Conservation (phyloP, 352 stramenopile species). For the Phytopythium chamaehyphon region DNA sequence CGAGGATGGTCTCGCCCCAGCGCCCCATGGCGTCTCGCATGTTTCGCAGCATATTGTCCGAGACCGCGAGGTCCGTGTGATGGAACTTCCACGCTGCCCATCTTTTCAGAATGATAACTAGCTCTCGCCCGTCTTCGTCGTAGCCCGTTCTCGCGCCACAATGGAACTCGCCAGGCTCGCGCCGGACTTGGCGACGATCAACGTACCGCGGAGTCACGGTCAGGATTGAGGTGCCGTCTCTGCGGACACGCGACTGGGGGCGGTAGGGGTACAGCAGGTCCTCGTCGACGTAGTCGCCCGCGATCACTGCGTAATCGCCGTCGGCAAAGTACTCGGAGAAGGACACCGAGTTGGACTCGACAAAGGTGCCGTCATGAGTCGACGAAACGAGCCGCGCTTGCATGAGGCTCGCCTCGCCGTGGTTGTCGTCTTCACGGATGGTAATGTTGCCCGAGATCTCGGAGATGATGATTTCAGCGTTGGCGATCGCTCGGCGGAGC, state of each 20-base stretch:
- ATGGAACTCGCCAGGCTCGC: background rate
- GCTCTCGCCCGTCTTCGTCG: conserved; percentile 5
- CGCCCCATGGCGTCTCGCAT: conserved; percentile 16
- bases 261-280: conserved; percentile 51
- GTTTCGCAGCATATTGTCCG: conserved; percentile 10
- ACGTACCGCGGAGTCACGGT: conserved; percentile 23
- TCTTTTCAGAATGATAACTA: conserved; percentile 18
- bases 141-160: background rate
- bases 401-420: conserved; percentile 34
- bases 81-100: conserved; percentile 20
- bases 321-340: conserved; percentile 18
- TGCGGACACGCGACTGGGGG: conserved; percentile 34
- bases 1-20: conserved; percentile 17
- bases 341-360: conserved; percentile 33
- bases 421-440: conserved; percentile 50
- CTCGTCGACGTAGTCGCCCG: conserved; percentile 44
- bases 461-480: conserved; percentile 59
- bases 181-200: conserved; percentile 1
- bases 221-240: conserved; percentile 35
- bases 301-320: conserved; percentile 31
- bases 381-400: conserved; percentile 47
- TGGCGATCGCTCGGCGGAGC: conserved; percentile 32
- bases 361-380: conserved; percentile 16
- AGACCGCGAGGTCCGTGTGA: conserved; percentile 19
- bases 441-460: conserved; percentile 42